Base-by-base conservation (phyloP, 2,329 filamentous ascomycete species). In the Sclerotinia minor region DNA sequence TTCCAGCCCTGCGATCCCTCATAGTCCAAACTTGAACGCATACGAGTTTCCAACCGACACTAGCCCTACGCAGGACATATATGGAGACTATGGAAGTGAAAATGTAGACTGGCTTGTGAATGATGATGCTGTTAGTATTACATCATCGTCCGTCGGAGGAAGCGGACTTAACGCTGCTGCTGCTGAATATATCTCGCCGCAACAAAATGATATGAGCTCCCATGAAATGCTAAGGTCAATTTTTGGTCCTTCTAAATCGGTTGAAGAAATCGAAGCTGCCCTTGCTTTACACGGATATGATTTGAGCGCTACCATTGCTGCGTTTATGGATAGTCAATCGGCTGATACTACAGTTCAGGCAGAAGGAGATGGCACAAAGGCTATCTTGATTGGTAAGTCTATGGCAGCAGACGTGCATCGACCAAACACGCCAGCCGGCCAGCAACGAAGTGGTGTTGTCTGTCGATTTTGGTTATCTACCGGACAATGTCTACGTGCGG, bases 161-260 rank as follows among this genome's bases (percentile, higher is more conserved):
- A 92, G 89, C 72, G 88, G 86, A 45, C 84, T 94, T 69, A 94
- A 92, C 75, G 89, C 88, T 54, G 90, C 90, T 19, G 92, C 92
- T 6, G 90, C 94, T 32, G 93, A 97, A 78, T 97, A 87, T 80
- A 83, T 89, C 59, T 82, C 83, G 69, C 81, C 84, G 19, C 84
- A 86, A 61, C 86, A 89, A 91, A 75, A 87, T 67, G 94, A 98
- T 76, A 98, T 99, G 94, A 96, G 92, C 68, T 94, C 95, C 0
- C 97, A 97, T 79, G 95, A 99, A 77, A 98, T 99, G 87, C 84
- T 99, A 67, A 91, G 95, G 70, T 97, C 94, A 7, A 96, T 99
- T 52, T 83, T 99, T 35, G 92, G 94, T 59, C 92, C 95, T 74
- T 89, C 92, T 66, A 90, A 91, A 75, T 90, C 92, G 2, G 94